Conservation (phyloP, 176 grass and related monocot genomes). For the Eragrostis nindensis region DNA sequence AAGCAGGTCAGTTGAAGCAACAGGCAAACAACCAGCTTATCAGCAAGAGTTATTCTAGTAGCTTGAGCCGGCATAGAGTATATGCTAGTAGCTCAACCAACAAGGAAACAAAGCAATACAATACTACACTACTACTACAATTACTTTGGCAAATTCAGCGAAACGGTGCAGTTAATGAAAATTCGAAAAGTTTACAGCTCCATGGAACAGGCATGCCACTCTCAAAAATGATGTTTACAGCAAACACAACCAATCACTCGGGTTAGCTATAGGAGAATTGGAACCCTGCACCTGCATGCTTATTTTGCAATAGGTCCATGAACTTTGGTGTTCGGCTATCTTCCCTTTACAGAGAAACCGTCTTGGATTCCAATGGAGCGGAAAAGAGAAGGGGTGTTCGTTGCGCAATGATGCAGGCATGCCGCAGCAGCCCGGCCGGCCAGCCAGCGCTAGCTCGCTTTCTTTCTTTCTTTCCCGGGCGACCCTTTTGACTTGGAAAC, state of each 20-base stretch:
- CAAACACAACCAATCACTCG: neutral
- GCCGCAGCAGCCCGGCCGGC: conserved; percentile 27
- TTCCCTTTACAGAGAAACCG: conserved; percentile 32
- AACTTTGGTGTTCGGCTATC: conserved; percentile 7
- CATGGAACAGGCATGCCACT: neutral
- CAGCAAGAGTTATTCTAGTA: too few species aligned
- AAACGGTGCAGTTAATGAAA: neutral
- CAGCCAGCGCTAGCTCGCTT: neutral
- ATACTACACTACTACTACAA: neutral
- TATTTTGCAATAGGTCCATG: neutral
- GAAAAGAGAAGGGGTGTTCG: neutral
- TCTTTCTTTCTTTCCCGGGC: conserved; percentile 35
- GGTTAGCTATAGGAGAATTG: neutral
- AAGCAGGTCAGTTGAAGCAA: neutral
- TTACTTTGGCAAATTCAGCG: neutral
- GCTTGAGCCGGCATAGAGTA: too few species aligned
- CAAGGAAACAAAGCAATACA: neutral
- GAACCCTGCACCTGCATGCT: neutral
- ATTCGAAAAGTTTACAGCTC: neutral
- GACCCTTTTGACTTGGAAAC: conserved; percentile 54
- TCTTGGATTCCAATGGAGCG: conserved; percentile 50
- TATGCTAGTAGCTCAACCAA: neutral
- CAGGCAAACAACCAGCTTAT: neutral
- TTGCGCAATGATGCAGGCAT: conserved; percentile 53
- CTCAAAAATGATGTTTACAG: neutral